A percentile compares a stretch with the other conserved stretches of the same genome.
These are phyloP conservation scores for Jamesozyma piceae DNA, from an alignment of 805 yeast species.

Conservation along the genomic window DNA sequence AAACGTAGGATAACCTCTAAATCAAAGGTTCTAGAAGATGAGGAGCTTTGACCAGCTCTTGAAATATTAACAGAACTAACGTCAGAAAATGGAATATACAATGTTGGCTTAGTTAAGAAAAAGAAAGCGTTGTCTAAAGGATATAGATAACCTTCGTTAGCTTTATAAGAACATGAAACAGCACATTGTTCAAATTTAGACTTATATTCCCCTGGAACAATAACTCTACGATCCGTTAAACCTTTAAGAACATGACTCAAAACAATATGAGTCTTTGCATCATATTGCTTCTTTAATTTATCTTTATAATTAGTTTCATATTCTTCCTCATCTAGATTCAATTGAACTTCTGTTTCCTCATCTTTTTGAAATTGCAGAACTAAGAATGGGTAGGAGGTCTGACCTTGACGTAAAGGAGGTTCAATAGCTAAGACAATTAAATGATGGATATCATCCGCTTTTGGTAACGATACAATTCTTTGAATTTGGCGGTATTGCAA, in stretches of 20 bases:
- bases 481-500: slow-evolving; percentile 84
- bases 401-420: slow-evolving; percentile 97
- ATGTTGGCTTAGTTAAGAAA: slow-evolving; percentile 89
- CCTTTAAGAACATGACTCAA: slow-evolving; percentile 85
- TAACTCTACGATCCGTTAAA: slow-evolving; percentile 74
- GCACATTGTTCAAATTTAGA: slow-evolving; percentile 77
- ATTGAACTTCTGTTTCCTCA: slow-evolving; percentile 84
- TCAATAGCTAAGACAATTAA: slow-evolving; percentile 82
- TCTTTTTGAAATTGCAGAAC: slow-evolving; percentile 83
- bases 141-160: slow-evolving; percentile 87
- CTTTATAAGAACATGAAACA: slow-evolving; percentile 84
- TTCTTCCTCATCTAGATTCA: slow-evolving; percentile 77
- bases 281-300: slow-evolving; percentile 63
- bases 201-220: slow-evolving; percentile 73
- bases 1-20: slow-evolving; percentile 65
- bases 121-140: slow-evolving; percentile 87
- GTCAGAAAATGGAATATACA: slow-evolving; percentile 81
- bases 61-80: slow-evolving; percentile 70
- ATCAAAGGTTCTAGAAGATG: slow-evolving; percentile 84
- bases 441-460: slow-evolving; percentile 88
- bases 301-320: slow-evolving; percentile 67
- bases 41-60: slow-evolving; percentile 72
- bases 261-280: slow-evolving; percentile 77
- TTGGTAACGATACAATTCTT: slow-evolving; percentile 84
- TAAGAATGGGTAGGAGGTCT: slow-evolving; percentile 88